Evolutionary conservation across 2,329 filamentous ascomycete species (phyloP), one percentile per base, ranked within the genome.

Genomic region (Aspergillus pseudotamarii): DNA sequence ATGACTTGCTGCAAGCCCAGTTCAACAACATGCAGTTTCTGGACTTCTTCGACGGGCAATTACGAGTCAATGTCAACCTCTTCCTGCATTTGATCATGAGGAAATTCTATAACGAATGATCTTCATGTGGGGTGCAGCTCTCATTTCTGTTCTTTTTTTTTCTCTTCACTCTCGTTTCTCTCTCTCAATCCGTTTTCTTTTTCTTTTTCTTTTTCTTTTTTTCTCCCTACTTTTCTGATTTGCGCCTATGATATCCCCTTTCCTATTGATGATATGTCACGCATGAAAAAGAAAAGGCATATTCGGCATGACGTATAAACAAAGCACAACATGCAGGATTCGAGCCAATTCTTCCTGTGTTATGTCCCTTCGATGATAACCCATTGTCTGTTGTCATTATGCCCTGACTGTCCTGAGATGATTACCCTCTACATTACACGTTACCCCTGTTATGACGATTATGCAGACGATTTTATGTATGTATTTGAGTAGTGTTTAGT

Each of bases 11-110:
- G 73, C 93, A 97, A 80, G 94, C 95, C 58, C 96, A 99, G 80
- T 99, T 97, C 77, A 95, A 98, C 79, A 93, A 95, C 70, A 92
- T 93, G 72, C 93, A 97, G 80, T 97, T 96, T 78, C 94, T 98
- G 88, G 93, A 92, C 73, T 84, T 98, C 64, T 99, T 99, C 73
- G 93, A 96, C 76, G 90, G 90, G 59, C 89, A 90, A 60, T 84
- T 97, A 75, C 90, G 91, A 79, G 86, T 99, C 74, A 98, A 98
- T 78, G 95, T 99, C 73, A 99, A 99, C 82, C 79, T 99, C 74
- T 88, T 99, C 81, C 84, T 99, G 83, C 95, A 99, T 85, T 84
- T 98, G 78, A 87, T 99, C 70, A 98, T 98, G 84, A 96, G 96
- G 87, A 99, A 99, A 85, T 99, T 99, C 79, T 99, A 99, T 72